Evolutionary conservation across 352 stramenopile genomes (phyloP).

Genomic region (Phytophthora agathidicida): DNA sequence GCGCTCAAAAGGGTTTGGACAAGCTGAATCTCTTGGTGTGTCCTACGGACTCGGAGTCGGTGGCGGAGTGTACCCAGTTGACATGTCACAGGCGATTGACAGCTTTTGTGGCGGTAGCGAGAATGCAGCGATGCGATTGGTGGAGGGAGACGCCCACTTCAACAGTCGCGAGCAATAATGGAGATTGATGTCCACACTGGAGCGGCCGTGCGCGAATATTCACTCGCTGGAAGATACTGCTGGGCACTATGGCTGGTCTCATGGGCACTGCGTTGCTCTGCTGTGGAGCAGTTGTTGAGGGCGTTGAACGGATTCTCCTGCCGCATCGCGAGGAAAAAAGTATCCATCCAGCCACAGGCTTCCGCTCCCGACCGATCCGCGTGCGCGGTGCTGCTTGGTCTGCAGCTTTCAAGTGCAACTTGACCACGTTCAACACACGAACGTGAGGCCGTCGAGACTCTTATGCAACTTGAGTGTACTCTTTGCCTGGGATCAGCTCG

Average conservation of each 20-base stretch:
- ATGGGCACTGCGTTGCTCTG: not conserved
- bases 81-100: constrained; percentile 16
- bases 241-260: constrained; percentile 10
- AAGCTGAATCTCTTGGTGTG: constrained; percentile 42
- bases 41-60: constrained; percentile 7
- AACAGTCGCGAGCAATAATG: not conserved
- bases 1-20: constrained; percentile 28
- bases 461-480: too few relatives aligned
- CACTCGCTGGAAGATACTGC: not conserved
- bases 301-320: constrained; percentile 24
- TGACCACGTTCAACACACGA: too few relatives aligned
- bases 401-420: constrained; percentile 21
- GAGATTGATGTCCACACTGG: constrained; percentile 4
- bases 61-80: not conserved
- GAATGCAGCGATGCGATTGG: constrained; percentile 1
- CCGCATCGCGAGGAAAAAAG: not conserved
- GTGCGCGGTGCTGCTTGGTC: constrained; percentile 5
- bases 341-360: constrained; percentile 17
- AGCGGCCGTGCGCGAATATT: not conserved
- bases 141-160: not conserved
- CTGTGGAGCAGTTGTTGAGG: too few relatives aligned
- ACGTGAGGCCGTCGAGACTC: too few relatives aligned
- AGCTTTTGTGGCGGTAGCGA: constrained; percentile 5
- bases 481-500: not conserved
- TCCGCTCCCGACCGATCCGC: constrained; percentile 22